These are phyloP conservation scores for Vaccinium macrocarpon DNA, from an alignment of 148 eudicot genomes.

Conservation along the genomic window DNA sequence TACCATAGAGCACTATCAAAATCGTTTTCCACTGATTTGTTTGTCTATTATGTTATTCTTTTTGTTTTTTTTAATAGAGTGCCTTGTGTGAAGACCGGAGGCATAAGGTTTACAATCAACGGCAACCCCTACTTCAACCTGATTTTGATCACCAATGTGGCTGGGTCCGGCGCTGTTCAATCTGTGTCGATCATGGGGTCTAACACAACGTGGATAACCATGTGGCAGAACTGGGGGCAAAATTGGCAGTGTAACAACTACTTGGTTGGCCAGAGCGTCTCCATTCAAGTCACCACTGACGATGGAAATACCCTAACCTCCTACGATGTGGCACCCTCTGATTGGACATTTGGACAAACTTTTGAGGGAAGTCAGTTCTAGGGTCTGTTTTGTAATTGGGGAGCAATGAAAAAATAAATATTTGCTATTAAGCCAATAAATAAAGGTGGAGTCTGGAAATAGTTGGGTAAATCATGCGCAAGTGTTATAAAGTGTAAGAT, in stretches of 20 bases:
- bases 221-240: conserved; percentile 38
- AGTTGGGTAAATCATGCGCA: neutral
- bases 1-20: neutral
- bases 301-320: conserved; percentile 33
- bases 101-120: conserved; percentile 34
- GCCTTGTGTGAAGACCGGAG: conserved; percentile 35
- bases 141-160: conserved; percentile 34
- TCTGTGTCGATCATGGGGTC: conserved; percentile 31
- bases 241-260: conserved; percentile 37
- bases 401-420: neutral
- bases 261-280: conserved; percentile 27
- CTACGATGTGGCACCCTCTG: conserved; percentile 25
- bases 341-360: conserved; percentile 38
- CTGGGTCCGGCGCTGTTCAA: conserved; percentile 30
- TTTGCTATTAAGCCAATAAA: neutral
- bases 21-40: neutral
- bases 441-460: neutral
- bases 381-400: neutral
- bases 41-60: neutral
- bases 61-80: conserved; percentile 21
- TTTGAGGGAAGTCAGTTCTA: conserved; percentile 29
- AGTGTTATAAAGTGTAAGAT: neutral
- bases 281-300: conserved; percentile 26
- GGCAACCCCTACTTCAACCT: conserved; percentile 38
- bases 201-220: conserved; percentile 29